phyloP scores from a whole-genome alignment of 352 stramenopile genomes.

The Globisporangium recalcitrans region DNA sequence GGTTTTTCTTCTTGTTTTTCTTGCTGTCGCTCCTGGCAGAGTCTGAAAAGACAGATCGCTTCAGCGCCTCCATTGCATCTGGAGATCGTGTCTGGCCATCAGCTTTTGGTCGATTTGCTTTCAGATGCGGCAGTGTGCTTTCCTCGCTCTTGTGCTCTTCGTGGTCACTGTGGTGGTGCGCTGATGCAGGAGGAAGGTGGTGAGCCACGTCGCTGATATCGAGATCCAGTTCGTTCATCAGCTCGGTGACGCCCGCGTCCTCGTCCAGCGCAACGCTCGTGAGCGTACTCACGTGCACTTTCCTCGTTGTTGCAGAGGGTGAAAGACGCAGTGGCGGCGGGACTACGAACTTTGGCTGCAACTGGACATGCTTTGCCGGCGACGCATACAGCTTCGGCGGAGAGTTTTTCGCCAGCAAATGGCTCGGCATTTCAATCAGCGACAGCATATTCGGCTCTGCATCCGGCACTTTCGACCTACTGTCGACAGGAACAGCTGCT shows the following conservation, averaged over 20 bases:
- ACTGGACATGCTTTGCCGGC: conserved; percentile 1
- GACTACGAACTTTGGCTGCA: conserved; percentile 14
- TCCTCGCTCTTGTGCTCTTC: conserved; percentile 57
- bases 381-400: conserved; percentile 17
- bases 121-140: conserved; percentile 33
- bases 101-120: conserved; percentile 13
- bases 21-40: too few relatives aligned
- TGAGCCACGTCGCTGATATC: conserved; percentile 26
- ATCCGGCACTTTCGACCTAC: neutral
- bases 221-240: conserved; percentile 52
- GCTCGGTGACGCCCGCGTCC: conserved; percentile 35
- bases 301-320: neutral
- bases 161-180: conserved; percentile 15
- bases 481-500: neutral
- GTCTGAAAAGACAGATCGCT: neutral
- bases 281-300: neutral
- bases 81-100: neutral
- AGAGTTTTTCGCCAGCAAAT: conserved; percentile 19
- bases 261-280: conserved; percentile 20
- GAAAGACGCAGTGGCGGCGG: neutral
- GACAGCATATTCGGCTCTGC: neutral
- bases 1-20: conserved; percentile 7
- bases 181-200: conserved; percentile 6
- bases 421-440: conserved; percentile 25
- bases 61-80: conserved; percentile 8